Evolutionary conservation across 768 basidiomycete genomes (phyloP).

Genomic region (Lactarius pseudohatsudake): DNA sequence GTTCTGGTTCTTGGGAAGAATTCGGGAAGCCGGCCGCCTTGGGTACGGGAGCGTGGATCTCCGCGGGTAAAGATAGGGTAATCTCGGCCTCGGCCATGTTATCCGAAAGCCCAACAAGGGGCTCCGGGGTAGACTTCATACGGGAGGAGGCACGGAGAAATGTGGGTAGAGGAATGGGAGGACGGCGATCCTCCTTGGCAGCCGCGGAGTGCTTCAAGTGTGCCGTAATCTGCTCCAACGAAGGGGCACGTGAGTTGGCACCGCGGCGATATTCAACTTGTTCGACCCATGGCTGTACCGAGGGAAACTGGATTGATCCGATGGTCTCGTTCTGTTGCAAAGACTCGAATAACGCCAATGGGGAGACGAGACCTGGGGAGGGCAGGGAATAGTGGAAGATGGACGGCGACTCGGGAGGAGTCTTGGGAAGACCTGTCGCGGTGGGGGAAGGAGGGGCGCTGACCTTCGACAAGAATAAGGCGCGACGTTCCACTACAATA

Average conservation of each 20-base stretch:
- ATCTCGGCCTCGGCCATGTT: background rate
- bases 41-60: constrained; percentile 32
- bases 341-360: constrained; percentile 57
- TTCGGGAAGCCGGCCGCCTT: constrained; percentile 40
- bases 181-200: constrained; percentile 30
- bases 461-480: constrained; percentile 72
- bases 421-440: constrained; percentile 57
- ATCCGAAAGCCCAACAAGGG: background rate
- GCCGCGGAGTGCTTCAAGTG: constrained; percentile 44
- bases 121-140: background rate
- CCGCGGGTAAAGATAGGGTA: constrained; percentile 27
- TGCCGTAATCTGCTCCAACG: constrained; percentile 75
- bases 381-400: constrained; percentile 69
- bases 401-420: constrained; percentile 67
- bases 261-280: constrained; percentile 57
- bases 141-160: constrained; percentile 33
- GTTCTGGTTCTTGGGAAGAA: constrained; percentile 36
- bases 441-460: constrained; percentile 64
- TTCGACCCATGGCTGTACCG: constrained; percentile 56
- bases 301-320: constrained; percentile 27
- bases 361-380: constrained; percentile 65
- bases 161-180: constrained; percentile 37
- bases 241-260: constrained; percentile 48
- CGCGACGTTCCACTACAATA: constrained; percentile 65
- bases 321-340: constrained; percentile 31